phyloP scores from a whole-genome alignment of 306 rosid genomes.

The Sicyos edulis region DNA sequence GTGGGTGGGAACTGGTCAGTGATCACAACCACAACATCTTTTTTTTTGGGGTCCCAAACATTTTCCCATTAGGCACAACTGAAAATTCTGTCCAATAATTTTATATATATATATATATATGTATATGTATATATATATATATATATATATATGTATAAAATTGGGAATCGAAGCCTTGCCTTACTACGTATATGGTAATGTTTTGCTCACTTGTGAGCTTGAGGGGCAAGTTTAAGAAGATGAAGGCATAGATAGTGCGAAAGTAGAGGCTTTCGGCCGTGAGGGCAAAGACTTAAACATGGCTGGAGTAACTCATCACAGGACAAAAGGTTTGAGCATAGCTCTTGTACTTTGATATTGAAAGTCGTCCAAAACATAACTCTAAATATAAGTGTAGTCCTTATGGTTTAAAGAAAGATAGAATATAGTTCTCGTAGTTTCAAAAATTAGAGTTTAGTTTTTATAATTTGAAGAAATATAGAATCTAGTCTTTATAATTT shows the following conservation, averaged over 20 bases:
- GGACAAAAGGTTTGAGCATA: background rate
- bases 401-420: too few relatives aligned
- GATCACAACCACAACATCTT: background rate
- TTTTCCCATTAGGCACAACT: background rate
- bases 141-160: too few relatives aligned
- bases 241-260: background rate
- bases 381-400: background rate
- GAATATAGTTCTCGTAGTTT: too few relatives aligned
- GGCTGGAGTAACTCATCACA: background rate
- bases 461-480: too few relatives aligned
- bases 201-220: too few relatives aligned
- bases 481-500: too few relatives aligned
- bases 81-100: background rate
- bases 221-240: background rate
- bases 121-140: too few relatives aligned
- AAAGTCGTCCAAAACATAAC: background rate
- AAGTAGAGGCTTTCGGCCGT: background rate
- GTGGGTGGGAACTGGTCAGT: background rate
- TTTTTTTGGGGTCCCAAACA: background rate
- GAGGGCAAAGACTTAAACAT: background rate
- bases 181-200: too few relatives aligned
- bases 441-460: too few relatives aligned
- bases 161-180: too few relatives aligned
- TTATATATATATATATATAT: too few relatives aligned
- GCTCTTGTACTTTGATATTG: background rate